Conservation (phyloP, 352 stramenopile species). For the Globisporangium yorkense region DNA sequence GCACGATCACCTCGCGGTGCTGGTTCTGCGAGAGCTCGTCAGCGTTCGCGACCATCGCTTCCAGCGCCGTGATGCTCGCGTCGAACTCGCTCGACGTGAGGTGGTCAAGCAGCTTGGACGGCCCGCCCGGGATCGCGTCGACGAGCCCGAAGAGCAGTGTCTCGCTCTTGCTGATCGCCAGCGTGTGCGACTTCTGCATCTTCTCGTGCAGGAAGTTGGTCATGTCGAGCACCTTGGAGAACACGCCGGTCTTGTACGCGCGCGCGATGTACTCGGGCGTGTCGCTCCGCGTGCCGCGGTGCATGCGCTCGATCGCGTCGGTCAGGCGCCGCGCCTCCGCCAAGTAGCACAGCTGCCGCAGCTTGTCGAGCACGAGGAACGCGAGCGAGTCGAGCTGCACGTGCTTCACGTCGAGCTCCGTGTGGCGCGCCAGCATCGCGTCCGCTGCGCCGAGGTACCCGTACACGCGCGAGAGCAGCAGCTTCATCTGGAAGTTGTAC, state of each 20-base stretch:
- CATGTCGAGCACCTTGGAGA: constrained; percentile 84
- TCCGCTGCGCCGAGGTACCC: constrained; percentile 58
- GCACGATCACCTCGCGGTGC: constrained; percentile 70
- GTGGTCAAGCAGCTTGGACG: constrained; percentile 43
- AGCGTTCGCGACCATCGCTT: constrained; percentile 27
- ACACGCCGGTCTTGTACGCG: constrained; percentile 76
- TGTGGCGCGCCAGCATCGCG: constrained; percentile 59
- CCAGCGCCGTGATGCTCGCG: constrained; percentile 26
- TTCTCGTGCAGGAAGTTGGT: constrained; percentile 64
- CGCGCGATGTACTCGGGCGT: constrained; percentile 78
- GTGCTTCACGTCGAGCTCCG: constrained; percentile 82
- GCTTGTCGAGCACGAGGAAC: constrained; percentile 79
- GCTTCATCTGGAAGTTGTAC: constrained; percentile 90
- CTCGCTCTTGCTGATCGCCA: constrained; percentile 61
- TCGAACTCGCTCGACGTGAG: constrained; percentile 35
- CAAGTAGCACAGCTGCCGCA: constrained; percentile 59
- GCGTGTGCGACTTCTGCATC: constrained; percentile 72
- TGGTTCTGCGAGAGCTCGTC: constrained; percentile 64
- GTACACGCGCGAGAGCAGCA: constrained; percentile 79
- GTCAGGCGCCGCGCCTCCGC: constrained; percentile 42
- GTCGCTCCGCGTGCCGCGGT: constrained; percentile 50
- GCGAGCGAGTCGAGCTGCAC: constrained; percentile 82
- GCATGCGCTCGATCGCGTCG: constrained; percentile 43
- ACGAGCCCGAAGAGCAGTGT: constrained; percentile 49
- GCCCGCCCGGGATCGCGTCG: constrained; percentile 34